phyloP scores from a whole-genome alignment of 306 rosid genomes.

The Quercus variabilis region DNA sequence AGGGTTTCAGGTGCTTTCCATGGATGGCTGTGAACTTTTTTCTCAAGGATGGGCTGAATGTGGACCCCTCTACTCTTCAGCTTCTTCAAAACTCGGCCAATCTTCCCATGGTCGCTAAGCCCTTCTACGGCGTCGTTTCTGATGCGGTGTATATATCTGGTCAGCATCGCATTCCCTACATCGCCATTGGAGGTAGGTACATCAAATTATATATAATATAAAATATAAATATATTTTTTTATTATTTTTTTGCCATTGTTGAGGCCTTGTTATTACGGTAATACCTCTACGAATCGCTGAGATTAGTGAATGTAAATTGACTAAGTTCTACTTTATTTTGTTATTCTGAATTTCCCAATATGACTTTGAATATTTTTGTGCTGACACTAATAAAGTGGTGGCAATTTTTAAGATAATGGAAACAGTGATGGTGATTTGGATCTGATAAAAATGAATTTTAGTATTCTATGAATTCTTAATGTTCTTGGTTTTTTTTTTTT shows the following conservation, averaged over 20 bases:
- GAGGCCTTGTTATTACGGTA: too few relatives aligned
- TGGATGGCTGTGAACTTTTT: conserved; percentile 84
- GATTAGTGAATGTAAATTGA: too few relatives aligned
- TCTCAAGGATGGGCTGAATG: conserved; percentile 75
- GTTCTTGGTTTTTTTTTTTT: too few relatives aligned
- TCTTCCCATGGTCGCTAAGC: conserved; percentile 93
- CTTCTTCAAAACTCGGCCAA: conserved; percentile 80
- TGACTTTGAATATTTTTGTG: background rate
- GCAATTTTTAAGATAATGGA: background rate
- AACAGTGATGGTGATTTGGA: background rate
- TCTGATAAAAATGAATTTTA: background rate
- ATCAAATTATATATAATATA: background rate
- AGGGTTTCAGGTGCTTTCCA: conserved; percentile 86
- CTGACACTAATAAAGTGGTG: background rate
- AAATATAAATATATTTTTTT: too few relatives aligned
- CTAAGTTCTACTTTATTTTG: background rate
- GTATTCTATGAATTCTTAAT: background rate
- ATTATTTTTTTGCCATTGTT: background rate
- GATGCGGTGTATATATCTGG: conserved; percentile 67
- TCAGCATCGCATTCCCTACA: conserved; percentile 88
- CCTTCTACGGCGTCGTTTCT: conserved; percentile 73
- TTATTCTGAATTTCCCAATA: background rate
- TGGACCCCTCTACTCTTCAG: conserved; percentile 80
- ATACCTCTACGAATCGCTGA: too few relatives aligned
- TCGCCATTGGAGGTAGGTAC: conserved; percentile 70